Evolutionary conservation across 352 stramenopile genomes (phyloP).

Genomic region (Pythium vanterpoolii): DNA sequence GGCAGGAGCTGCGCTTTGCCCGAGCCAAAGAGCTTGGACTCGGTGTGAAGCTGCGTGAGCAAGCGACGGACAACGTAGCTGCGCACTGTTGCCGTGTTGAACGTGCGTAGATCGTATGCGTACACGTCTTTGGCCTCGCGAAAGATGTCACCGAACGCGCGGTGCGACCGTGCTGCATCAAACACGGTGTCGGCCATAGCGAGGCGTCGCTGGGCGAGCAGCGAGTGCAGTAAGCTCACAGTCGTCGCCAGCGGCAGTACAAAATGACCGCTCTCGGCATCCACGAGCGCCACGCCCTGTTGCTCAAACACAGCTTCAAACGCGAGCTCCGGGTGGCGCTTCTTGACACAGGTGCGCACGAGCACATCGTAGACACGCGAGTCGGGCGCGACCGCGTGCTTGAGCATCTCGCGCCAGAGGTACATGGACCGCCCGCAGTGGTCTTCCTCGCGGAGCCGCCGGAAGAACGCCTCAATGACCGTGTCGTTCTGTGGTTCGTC

Average conservation of each 20-base stretch:
- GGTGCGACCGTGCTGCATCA: constrained; percentile 40
- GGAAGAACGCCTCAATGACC: constrained; percentile 80
- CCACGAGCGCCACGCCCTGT: constrained; percentile 46
- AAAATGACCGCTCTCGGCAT: constrained; percentile 53
- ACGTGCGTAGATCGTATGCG: constrained; percentile 64
- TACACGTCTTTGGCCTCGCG: constrained; percentile 34
- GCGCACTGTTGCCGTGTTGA: constrained; percentile 50
- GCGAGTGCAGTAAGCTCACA: constrained; percentile 63
- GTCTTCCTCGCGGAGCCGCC: constrained; percentile 79
- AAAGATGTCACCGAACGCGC: constrained; percentile 58
- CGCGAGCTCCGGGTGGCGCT: constrained; percentile 77
- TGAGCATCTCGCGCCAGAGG: constrained; percentile 83
- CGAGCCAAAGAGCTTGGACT: constrained; percentile 30
- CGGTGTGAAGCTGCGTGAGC: constrained; percentile 44
- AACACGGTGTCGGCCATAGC: constrained; percentile 72
- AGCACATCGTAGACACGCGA: constrained; percentile 75
- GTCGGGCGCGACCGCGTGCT: constrained; percentile 62
- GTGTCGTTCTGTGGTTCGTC: constrained; percentile 64
- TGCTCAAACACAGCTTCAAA: constrained; percentile 65
- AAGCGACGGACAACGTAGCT: constrained; percentile 65
- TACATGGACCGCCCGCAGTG: constrained; percentile 83
- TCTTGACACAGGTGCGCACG: constrained; percentile 79
- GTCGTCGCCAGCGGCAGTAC: constrained; percentile 56
- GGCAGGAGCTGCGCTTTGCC: constrained; percentile 36
- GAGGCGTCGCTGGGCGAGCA: constrained; percentile 57